Conservation (phyloP, 2,329 filamentous ascomycete genomes). For the Apiospora phragmitis region DNA sequence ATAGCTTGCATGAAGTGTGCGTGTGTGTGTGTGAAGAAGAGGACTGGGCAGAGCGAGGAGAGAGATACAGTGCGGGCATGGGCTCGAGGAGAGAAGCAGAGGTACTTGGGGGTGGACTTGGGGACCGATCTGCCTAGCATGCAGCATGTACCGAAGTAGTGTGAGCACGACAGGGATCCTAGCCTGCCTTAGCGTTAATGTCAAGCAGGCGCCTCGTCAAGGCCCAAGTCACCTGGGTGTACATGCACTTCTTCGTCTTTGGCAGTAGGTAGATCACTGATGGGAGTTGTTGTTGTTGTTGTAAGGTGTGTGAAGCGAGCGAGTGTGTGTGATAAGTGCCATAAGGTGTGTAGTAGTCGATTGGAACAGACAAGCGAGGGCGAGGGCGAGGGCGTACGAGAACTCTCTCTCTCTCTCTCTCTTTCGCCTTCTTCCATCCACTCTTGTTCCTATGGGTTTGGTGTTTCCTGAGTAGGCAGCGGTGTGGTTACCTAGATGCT, state of each 20-base stretch:
- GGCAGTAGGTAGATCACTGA: neutral
- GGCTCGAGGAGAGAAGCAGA: neutral
- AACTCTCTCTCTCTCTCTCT: neutral
- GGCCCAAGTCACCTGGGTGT: conserved; percentile 1
- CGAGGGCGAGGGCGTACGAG: neutral
- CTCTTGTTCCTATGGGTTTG: neutral
- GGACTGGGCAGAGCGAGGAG: neutral
- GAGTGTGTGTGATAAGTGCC: neutral
- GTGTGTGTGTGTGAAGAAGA: neutral
- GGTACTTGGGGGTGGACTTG: conserved; percentile 5
- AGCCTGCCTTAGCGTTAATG: conserved; percentile 22
- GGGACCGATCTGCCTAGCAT: conserved; percentile 6
- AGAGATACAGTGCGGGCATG: conserved; percentile 1
- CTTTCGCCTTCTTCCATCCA: neutral
- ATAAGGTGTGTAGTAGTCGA: neutral
- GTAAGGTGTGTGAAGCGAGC: neutral
- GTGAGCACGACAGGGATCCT: conserved; percentile 18
- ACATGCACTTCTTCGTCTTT: conserved; percentile 10
- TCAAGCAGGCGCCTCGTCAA: conserved; percentile 21
- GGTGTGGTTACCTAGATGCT: conserved; percentile 2
- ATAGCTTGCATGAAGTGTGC: neutral
- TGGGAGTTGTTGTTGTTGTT: neutral
- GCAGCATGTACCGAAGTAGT: conserved; percentile 10
- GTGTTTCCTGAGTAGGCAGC: conserved; percentile 3
- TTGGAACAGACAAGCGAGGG: conserved; percentile 1